Base-by-base conservation (phyloP, 1,284 basidiomycete genomes). In the Neolentinus lepideus region DNA sequence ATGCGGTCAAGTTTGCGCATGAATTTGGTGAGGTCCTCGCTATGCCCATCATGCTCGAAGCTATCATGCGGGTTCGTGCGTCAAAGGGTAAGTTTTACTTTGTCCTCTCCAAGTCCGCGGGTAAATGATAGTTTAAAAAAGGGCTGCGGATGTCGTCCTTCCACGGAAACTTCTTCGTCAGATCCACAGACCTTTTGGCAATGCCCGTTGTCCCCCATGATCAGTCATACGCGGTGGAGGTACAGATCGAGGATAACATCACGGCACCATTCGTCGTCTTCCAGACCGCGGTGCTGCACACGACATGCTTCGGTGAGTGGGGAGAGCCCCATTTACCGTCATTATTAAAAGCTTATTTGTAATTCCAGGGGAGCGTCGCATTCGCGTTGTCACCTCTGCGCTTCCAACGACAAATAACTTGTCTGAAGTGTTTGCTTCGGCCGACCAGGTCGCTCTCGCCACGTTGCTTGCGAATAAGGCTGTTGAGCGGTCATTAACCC, bases 91-190 rank as follows among this genome's bases (percentile, higher is more conserved):
- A 33, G 70, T 64, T 48, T 29, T 12, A 26, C n/a, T 14, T 3
- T 16, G 24, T 12, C 45, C 9, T 9, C 24, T 50, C 19, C 11
- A 6, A 29, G 14, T 4, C 22, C 24, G 6, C 19, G 24, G 27
- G 19, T 50, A 50, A 50, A 29, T 29, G 47, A 50, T 50, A n/a
- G 47, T 19, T 29, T 14, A 29, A 22, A 33, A 3, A 14, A 88
- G 92, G 95, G 57, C 77, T 99, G 56, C 89, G 97, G 57, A 94
- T 98, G 88, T 88, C 94, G 3, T 92, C 93, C 1, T 99, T 98
- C 90, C 94, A 99, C 66, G 97, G 97, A 63, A 99, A 99, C 79
- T 99, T 99, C 78, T 99, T 99, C 70, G 94, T 98, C 54, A 88
- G 97, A 53, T 98, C 95, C 11, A 98, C 96, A 31, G 97, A 99